Evolutionary conservation across 805 yeast species (phyloP), one percentile per base, ranked within the genome.

Genomic region (Ogataea saltuana): DNA sequence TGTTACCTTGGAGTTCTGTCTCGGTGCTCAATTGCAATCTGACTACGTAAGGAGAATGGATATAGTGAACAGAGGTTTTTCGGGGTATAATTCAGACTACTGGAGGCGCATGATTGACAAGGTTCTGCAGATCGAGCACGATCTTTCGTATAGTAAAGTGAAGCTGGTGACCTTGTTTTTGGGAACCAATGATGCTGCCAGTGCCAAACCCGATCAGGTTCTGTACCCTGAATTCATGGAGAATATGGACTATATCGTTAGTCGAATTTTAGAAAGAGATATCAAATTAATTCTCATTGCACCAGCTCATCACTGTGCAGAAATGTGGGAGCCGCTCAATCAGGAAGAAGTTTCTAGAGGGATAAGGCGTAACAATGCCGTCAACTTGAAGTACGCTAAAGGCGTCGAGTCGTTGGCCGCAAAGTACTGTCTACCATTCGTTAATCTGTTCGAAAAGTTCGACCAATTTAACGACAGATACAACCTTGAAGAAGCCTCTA

Each of bases 101-200:
- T 86, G 77, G 3, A 59, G 67, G 19, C 61, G 68, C 40, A 55
- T 85, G 22, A 58, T 77, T 5, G 75, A 75, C n/a, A 66, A 68
- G 35, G 65, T 82, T 18, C 61, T 86, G 28, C 64, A 68, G n/a
- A 58, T 66, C 1, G 85, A 80, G 48, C 59, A 74, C 36, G 65
- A 62, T 20, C 19, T 39, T 21, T 50, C 57, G 5, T 48, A 49
- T 29, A 46, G 45, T n/a, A 55, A 52, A 33, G 46, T 49, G 27
- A 39, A 42, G 16, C 19, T 56, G 21, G 55, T 53, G 0, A 41
- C 50, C 12, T 20, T 57, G 16, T 57, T 54, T 30, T 77, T 86
- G 54, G 96, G 96, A 4, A 74, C 95, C 12, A 88, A 88, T 56
- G 96, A 88, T 59, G 72, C 84, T 0, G 71, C 74, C 2, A 33